Conservation (phyloP, 2,329 filamentous ascomycete genomes). For the Talaromyces piceae region DNA sequence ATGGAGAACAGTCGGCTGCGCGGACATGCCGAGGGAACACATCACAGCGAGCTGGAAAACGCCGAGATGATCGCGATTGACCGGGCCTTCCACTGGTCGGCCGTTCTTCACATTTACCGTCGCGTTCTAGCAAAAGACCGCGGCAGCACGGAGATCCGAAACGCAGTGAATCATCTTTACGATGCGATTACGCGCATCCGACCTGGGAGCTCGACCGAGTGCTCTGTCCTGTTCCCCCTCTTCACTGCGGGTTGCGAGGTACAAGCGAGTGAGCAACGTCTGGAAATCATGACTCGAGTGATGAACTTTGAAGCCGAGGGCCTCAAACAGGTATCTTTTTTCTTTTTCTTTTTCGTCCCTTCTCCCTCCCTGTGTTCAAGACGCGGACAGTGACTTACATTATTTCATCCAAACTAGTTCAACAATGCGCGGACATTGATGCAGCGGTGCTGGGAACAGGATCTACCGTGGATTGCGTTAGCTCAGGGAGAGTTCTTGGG, state of each 20-base stretch:
- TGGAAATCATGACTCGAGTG: slow-evolving; percentile 58
- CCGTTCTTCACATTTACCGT: slow-evolving; percentile 66
- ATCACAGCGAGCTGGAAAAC: slow-evolving; percentile 33
- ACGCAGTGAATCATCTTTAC: slow-evolving; percentile 57
- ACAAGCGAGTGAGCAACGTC: slow-evolving; percentile 47
- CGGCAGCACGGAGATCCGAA: slow-evolving; percentile 53
- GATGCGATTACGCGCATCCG: slow-evolving; percentile 55
- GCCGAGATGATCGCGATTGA: slow-evolving; percentile 59
- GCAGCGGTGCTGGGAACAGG: slow-evolving; percentile 33
- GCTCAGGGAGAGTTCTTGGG: slow-evolving; percentile 34
- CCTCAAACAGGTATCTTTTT: slow-evolving; percentile 60
- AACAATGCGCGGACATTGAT: slow-evolving; percentile 34
- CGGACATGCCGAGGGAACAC: slow-evolving; percentile 30
- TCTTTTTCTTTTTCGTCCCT: neutral
- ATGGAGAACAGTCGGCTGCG: slow-evolving; percentile 49
- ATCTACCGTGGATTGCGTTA: slow-evolving; percentile 32
- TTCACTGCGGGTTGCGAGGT: slow-evolving; percentile 77
- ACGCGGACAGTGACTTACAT: no score
- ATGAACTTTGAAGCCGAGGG: slow-evolving; percentile 63
- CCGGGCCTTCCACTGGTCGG: slow-evolving; percentile 72
- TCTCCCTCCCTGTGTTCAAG: no score
- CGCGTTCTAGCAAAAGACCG: slow-evolving; percentile 59
- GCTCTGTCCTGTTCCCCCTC: slow-evolving; percentile 69
- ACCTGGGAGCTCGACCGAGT: slow-evolving; percentile 62
- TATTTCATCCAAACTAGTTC: no score